phyloP scores from a whole-genome alignment of 306 rosid species.

The Gillenia trifoliata region DNA sequence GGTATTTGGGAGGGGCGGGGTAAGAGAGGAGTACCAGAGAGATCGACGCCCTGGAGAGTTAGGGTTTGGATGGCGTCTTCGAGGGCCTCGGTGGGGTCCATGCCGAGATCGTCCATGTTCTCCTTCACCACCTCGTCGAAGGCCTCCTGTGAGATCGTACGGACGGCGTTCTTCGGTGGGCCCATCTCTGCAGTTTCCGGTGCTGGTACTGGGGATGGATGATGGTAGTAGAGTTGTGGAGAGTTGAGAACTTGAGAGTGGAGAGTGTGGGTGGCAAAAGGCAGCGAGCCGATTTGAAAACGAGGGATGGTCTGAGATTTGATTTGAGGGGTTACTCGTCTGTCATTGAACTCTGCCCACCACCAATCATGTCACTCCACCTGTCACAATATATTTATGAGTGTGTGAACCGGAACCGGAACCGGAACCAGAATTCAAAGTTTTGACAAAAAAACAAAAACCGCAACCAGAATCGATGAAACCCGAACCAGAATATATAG shows the following conservation, averaged over 20 bases:
- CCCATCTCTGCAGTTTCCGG: conserved; percentile 35
- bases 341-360: neutral
- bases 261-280: neutral
- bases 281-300: conserved; percentile 12
- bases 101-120: conserved; percentile 82
- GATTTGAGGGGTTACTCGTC: neutral
- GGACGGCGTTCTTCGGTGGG: conserved; percentile 49
- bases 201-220: neutral
- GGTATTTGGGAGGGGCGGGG: neutral
- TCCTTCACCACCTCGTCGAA: conserved; percentile 80
- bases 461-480: too few relatives aligned
- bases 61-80: conserved; percentile 78
- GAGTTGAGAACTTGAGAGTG: neutral
- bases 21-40: conserved; percentile 47
- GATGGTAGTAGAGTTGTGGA: neutral
- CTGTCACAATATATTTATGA: neutral
- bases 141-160: conserved; percentile 84
- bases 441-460: too few relatives aligned
- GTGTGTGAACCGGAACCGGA: too few relatives aligned
- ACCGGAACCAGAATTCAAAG: too few relatives aligned
- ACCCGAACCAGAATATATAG: too few relatives aligned
- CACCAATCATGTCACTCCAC: neutral
- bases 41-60: conserved; percentile 93
- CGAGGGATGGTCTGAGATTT: neutral
- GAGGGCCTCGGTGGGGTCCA: conserved; percentile 91